A percentile compares a stretch with the other conserved stretches of the same genome.
Conservation (phyloP, 2,329 filamentous ascomycete genomes). For the Aspergillus nomiae region DNA sequence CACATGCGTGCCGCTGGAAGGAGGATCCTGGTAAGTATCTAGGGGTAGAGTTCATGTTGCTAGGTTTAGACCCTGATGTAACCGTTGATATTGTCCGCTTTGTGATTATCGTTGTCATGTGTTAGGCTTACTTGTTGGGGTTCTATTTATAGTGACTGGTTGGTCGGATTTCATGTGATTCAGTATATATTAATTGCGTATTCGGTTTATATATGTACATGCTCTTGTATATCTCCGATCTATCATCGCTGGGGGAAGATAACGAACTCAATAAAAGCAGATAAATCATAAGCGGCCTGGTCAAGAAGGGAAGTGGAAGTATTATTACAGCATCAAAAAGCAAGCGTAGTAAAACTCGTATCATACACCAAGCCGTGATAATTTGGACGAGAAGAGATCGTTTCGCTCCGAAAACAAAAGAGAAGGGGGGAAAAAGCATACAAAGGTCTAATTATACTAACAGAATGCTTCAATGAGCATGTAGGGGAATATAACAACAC, state of each 20-base stretch:
- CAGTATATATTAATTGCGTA: background rate
- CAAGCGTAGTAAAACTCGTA: slow-evolving; percentile 2
- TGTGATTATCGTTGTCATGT: background rate
- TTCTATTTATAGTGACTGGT: background rate
- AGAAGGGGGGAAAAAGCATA: background rate
- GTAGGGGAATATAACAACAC: slow-evolving; percentile 79
- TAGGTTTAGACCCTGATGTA: background rate
- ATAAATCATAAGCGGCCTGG: background rate
- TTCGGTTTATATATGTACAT: background rate
- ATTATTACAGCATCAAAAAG: background rate
- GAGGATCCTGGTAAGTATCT: background rate
- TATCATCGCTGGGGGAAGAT: background rate
- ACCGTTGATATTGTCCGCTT: background rate
- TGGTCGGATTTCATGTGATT: background rate
- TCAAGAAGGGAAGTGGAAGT: background rate
- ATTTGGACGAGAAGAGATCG: slow-evolving; percentile 1
- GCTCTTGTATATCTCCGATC: background rate
- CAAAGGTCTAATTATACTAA: slow-evolving; percentile 21
- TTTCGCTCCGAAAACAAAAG: background rate
- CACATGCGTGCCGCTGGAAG: background rate
- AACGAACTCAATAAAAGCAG: background rate
- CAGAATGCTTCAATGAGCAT: slow-evolving; percentile 67
- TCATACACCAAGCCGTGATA: slow-evolving; percentile 2
- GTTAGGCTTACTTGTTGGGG: background rate
- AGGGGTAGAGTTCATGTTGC: background rate